These are phyloP conservation scores for Didymosphaeria variabile DNA, from an alignment of 2,329 filamentous ascomycete species.

Conservation along the genomic window DNA sequence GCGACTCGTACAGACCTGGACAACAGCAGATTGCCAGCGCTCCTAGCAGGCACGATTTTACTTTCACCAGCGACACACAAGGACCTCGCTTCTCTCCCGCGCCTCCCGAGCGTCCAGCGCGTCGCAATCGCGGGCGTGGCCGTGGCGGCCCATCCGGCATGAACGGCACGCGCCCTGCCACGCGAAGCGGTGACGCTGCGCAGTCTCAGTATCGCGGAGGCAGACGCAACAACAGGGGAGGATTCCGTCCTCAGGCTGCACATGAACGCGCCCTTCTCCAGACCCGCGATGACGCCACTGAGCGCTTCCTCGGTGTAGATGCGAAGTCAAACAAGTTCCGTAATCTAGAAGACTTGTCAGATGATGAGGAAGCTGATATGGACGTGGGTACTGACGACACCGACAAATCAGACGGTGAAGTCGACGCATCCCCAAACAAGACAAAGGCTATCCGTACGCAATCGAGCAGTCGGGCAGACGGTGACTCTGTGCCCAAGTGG, in stretches of 20 bases:
- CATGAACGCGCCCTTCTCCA: constrained; percentile 57
- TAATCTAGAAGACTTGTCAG: constrained; percentile 51
- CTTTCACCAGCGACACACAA: constrained; percentile 41
- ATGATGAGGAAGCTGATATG: constrained; percentile 47
- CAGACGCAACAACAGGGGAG: constrained; percentile 30
- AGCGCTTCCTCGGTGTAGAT: constrained; percentile 56
- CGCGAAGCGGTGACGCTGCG: constrained; percentile 18
- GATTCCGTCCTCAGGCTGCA: constrained; percentile 44
- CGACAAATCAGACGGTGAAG: constrained; percentile 17
- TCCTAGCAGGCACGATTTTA: constrained; percentile 41
- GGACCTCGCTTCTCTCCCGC: constrained; percentile 43
- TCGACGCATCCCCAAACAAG: constrained; percentile 29
- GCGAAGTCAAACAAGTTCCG: constrained; percentile 53
- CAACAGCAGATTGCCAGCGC: constrained; percentile 23
- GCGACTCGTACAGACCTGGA: constrained; percentile 36
- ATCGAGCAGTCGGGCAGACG: constrained; percentile 33
- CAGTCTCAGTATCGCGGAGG: constrained; percentile 20
- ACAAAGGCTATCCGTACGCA: constrained; percentile 37
- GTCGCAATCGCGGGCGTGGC: constrained; percentile 24
- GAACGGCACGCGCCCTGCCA: constrained; percentile 21
- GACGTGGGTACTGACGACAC: constrained; percentile 44
- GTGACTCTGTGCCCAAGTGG: constrained; percentile 74
- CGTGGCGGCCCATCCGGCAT: constrained; percentile 24
- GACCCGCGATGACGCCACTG: constrained; percentile 53
- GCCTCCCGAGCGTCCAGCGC: constrained; percentile 28